A percentile compares a stretch with the other conserved stretches of the same genome.
phyloP scores from a whole-genome alignment of 2,329 filamentous ascomycete genomes.

The Whalleya microplaca region DNA sequence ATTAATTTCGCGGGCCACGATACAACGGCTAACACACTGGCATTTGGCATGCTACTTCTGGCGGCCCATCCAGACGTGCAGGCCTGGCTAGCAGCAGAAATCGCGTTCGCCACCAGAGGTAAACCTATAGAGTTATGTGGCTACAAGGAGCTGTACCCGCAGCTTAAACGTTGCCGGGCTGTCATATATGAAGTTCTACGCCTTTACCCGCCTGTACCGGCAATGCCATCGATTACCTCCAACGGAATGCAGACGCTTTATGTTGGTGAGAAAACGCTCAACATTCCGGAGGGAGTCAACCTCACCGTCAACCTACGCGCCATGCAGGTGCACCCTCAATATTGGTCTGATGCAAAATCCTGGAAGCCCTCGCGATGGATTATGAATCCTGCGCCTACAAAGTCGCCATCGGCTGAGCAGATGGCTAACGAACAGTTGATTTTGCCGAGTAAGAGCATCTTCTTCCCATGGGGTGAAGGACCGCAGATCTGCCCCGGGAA shows the following conservation, averaged over 20 bases:
- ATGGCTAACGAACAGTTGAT: constrained; percentile 9
- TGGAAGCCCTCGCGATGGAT: constrained; percentile 30
- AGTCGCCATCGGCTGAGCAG: background rate
- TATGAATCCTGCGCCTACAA: constrained; percentile 2
- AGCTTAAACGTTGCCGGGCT: constrained; percentile 44
- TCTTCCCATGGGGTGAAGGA: constrained; percentile 28
- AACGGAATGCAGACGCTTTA: constrained; percentile 2
- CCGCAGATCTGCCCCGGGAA: constrained; percentile 28
- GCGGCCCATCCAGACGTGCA: constrained; percentile 27
- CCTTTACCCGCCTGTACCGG: constrained; percentile 41
- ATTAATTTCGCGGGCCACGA: constrained; percentile 37
- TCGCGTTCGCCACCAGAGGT: constrained; percentile 25
- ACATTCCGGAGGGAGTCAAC: constrained; percentile 10
- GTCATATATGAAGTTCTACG: constrained; percentile 48
- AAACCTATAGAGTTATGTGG: constrained; percentile 7
- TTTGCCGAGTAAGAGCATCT: constrained; percentile 12
- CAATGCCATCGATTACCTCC: constrained; percentile 15
- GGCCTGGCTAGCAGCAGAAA: constrained; percentile 47
- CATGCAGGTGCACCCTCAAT: constrained; percentile 25
- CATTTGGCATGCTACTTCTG: constrained; percentile 25
- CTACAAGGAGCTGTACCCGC: constrained; percentile 40
- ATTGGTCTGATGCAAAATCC: constrained; percentile 23
- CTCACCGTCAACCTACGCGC: constrained; percentile 22
- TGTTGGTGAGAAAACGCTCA: constrained; percentile 19
- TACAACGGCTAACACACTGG: constrained; percentile 31